A percentile compares a stretch with the other conserved stretches of the same genome.
phyloP scores from a whole-genome alignment of 2,329 filamentous ascomycete genomes.

The Fusarium nelsonii region DNA sequence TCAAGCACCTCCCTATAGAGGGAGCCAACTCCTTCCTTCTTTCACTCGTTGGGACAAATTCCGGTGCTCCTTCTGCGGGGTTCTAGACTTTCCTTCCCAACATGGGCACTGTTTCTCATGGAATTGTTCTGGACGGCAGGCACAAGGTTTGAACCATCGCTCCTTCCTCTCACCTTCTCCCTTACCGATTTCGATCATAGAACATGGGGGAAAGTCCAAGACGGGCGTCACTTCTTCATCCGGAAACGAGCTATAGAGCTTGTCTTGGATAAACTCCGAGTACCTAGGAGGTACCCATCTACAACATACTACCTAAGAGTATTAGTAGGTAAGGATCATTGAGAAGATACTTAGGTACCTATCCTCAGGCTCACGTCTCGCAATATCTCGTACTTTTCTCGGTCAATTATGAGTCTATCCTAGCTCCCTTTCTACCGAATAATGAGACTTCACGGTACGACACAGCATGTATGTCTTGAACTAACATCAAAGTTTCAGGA shows the following conservation, averaged over 20 bases:
- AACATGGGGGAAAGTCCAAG: neutral
- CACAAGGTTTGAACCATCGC: neutral
- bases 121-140: neutral
- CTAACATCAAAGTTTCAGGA: slow-evolving; percentile 10
- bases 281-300: neutral
- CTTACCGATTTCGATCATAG: neutral
- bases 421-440: neutral
- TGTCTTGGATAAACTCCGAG: neutral
- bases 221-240: neutral
- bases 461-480: neutral
- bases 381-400: neutral
- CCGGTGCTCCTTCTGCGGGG: neutral
- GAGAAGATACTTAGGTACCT: too few relatives aligned
- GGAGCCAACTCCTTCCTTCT: slow-evolving; percentile 10
- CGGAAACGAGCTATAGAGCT: neutral
- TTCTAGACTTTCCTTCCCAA: slow-evolving; percentile 1
- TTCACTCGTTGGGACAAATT: neutral
- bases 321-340: too few relatives aligned
- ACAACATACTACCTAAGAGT: neutral
- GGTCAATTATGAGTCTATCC: neutral
- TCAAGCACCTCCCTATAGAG: slow-evolving; percentile 21
- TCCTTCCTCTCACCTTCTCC: neutral
- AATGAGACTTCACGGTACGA: neutral
- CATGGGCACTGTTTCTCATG: neutral
- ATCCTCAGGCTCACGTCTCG: neutral